phyloP scores from a whole-genome alignment of 352 stramenopile genomes.

The Globisporangium sylvaticum region DNA sequence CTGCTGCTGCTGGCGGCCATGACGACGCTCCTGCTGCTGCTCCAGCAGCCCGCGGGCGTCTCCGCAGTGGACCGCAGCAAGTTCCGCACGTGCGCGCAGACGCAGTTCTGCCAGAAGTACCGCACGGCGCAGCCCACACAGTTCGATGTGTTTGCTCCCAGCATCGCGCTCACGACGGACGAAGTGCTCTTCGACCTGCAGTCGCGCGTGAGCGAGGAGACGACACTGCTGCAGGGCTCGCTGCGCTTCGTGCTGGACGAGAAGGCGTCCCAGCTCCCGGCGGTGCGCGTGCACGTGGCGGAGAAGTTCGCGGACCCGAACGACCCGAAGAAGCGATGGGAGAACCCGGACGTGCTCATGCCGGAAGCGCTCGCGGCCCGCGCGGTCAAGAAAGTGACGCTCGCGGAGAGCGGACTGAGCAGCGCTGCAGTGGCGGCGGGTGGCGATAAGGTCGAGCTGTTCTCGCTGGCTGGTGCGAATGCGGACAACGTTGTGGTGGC shows the following conservation, averaged over 20 bases:
- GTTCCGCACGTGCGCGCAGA: slow-evolving; percentile 97
- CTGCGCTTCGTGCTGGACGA: slow-evolving; percentile 53
- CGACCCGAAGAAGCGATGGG: slow-evolving; percentile 58
- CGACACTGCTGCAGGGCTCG: slow-evolving; percentile 31
- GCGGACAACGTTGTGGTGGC: slow-evolving; percentile 41
- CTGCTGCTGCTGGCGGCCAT: background rate
- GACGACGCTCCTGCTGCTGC: background rate
- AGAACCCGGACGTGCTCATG: slow-evolving; percentile 44
- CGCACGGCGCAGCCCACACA: slow-evolving; percentile 31
- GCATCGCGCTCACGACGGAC: slow-evolving; percentile 24
- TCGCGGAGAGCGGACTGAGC: slow-evolving; percentile 31
- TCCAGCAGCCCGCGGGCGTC: background rate
- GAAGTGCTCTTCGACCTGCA: slow-evolving; percentile 46
- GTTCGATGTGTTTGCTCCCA: slow-evolving; percentile 34
- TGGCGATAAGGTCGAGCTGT: slow-evolving; percentile 31
- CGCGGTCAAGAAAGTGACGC: slow-evolving; percentile 31
- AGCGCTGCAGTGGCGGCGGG: slow-evolving; percentile 9
- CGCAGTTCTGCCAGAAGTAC: slow-evolving; percentile 93
- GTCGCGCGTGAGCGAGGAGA: slow-evolving; percentile 17
- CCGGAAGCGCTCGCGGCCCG: slow-evolving; percentile 28
- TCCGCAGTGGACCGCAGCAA: slow-evolving; percentile 94
- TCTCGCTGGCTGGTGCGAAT: slow-evolving; percentile 16
- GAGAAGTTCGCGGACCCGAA: slow-evolving; percentile 49
- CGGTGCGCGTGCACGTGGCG: slow-evolving; percentile 48
- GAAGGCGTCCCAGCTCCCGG: slow-evolving; percentile 30